phyloP scores from a whole-genome alignment of 306 rosid genomes.

The Vicia faba region DNA sequence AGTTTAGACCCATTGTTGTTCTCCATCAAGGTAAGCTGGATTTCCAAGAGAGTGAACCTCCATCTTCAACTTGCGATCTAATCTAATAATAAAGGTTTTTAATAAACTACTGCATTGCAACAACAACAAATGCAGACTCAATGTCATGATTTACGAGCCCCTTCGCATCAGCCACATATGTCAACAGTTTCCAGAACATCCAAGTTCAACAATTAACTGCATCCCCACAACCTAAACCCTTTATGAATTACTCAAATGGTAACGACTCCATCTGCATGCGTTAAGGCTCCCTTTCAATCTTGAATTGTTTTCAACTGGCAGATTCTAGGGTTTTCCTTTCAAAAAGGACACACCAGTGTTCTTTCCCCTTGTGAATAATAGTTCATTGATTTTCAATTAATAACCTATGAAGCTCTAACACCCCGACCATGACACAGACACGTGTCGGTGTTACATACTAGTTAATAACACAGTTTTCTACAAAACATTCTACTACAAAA shows the following conservation, averaged over 20 bases:
- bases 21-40: background rate
- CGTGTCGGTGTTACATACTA: too few relatives aligned
- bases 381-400: too few relatives aligned
- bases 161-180: background rate
- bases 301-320: background rate
- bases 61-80: background rate
- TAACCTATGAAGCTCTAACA: too few relatives aligned
- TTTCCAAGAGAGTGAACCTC: background rate
- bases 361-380: too few relatives aligned
- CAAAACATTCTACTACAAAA: background rate
- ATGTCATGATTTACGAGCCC: background rate
- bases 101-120: background rate
- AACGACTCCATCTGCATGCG: background rate
- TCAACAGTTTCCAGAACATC: background rate
- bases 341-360: too few relatives aligned
- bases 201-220: background rate
- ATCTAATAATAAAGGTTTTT: constrained; percentile 4
- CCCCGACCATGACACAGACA: too few relatives aligned
- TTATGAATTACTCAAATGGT: background rate
- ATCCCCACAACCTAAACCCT: background rate
- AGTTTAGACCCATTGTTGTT: background rate
- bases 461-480: background rate
- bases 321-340: background rate
- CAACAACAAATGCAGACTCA: background rate
- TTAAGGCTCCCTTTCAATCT: background rate